Evolutionary conservation across 2,329 filamentous ascomycete genomes (phyloP).

Genomic region (Calonectria henricotiae): DNA sequence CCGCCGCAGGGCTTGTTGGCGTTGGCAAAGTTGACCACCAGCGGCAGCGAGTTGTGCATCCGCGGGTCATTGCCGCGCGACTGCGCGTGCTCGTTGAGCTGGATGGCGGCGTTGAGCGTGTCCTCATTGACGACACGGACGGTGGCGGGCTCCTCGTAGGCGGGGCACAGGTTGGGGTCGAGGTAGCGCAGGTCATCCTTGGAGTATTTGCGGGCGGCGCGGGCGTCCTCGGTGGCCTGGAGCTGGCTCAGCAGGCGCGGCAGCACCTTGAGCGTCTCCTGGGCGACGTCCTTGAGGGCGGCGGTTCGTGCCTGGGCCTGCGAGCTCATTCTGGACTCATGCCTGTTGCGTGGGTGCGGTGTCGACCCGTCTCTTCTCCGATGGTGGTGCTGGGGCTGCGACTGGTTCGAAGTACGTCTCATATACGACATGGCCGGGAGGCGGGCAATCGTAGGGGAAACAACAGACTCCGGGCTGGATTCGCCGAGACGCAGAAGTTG

Average conservation of each 20-base stretch:
- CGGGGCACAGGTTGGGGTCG: constrained; percentile 30
- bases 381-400: neutral
- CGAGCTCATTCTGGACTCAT: constrained; percentile 7
- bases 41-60: neutral
- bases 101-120: constrained; percentile 34
- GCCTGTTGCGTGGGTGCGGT: neutral
- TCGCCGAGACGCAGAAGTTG: neutral
- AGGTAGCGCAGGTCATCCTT: constrained; percentile 26
- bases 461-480: neutral
- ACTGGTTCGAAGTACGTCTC: neutral
- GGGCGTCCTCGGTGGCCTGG: constrained; percentile 7
- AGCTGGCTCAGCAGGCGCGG: constrained; percentile 24
- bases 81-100: neutral
- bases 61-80: neutral
- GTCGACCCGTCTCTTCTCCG: neutral
- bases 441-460: neutral
- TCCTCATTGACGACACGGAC: constrained; percentile 34
- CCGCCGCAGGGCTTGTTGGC: constrained; percentile 31
- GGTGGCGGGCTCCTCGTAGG: constrained; percentile 20
- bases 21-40: constrained; percentile 36
- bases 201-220: constrained; percentile 9
- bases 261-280: constrained; percentile 28
- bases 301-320: constrained; percentile 7
- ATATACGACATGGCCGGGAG: neutral
- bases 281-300: constrained; percentile 24